Evolutionary conservation across 345 rosid species (phyloP).

Genomic region (Corchorus olitorius): DNA sequence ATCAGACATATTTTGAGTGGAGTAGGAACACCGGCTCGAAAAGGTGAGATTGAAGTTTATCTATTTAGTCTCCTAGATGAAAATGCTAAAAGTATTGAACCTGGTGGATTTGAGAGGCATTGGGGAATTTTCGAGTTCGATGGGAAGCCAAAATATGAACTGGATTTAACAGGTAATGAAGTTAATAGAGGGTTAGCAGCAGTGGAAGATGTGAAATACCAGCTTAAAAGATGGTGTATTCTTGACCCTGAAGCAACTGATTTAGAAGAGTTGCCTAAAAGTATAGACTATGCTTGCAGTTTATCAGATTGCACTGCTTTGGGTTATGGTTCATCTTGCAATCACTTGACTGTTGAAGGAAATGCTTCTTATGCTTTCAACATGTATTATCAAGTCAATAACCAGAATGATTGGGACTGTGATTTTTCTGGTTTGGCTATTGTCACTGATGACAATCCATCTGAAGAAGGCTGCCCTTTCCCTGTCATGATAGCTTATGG

Average conservation of each 20-base stretch:
- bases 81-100: slow-evolving; percentile 22
- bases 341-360: slow-evolving; percentile 39
- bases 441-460: slow-evolving; percentile 24
- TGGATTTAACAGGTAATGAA: slow-evolving; percentile 17
- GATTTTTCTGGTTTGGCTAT: slow-evolving; percentile 47
- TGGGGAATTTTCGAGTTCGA: slow-evolving; percentile 28
- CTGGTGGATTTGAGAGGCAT: slow-evolving; percentile 27
- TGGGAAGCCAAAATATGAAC: slow-evolving; percentile 23
- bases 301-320: slow-evolving; percentile 54
- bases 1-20: slow-evolving; percentile 21
- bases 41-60: slow-evolving; percentile 19
- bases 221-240: slow-evolving; percentile 18
- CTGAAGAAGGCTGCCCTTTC: slow-evolving; percentile 16
- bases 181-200: slow-evolving; percentile 15
- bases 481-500: slow-evolving; percentile 21
- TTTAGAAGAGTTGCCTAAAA: slow-evolving; percentile 13
- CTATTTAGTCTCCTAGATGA: slow-evolving; percentile 26
- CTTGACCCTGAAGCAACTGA: slow-evolving; percentile 8
- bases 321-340: slow-evolving; percentile 52
- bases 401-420: slow-evolving; percentile 49
- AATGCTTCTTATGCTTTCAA: slow-evolving; percentile 64
- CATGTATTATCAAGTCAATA: slow-evolving; percentile 49
- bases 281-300: slow-evolving; percentile 23
- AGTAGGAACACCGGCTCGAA: slow-evolving; percentile 18
- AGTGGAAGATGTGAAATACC: slow-evolving; percentile 23